Percentiles rank a stretch among this genome's conserved stretches.
These are phyloP conservation scores for Fusarium torulosum DNA, from an alignment of 2,329 filamentous ascomycete genomes.

Conservation along the genomic window DNA sequence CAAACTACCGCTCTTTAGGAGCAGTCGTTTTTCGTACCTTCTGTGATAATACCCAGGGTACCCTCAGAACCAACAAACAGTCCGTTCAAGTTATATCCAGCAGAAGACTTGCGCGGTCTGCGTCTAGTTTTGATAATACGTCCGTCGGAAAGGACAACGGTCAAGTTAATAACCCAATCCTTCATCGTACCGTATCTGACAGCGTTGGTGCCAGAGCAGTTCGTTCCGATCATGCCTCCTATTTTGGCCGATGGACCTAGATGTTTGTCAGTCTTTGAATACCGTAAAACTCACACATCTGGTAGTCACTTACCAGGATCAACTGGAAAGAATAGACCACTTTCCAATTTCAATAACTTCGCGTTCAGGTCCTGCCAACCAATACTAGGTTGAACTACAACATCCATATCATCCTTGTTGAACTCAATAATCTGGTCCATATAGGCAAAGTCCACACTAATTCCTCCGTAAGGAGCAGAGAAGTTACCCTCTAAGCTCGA, in stretches of 20 bases:
- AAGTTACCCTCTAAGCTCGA: slow-evolving; percentile 92
- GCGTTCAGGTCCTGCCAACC: slow-evolving; percentile 94
- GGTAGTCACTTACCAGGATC: slow-evolving; percentile 73
- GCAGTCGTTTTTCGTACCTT: slow-evolving; percentile 58
- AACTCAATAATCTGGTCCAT: slow-evolving; percentile 88
- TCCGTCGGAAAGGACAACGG: slow-evolving; percentile 83
- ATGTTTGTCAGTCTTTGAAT: slow-evolving; percentile 1
- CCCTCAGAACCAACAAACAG: slow-evolving; percentile 87
- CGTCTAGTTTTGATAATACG: slow-evolving; percentile 82
- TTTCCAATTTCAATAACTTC: slow-evolving; percentile 73
- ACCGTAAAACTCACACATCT: no score
- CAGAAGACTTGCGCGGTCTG: slow-evolving; percentile 83
- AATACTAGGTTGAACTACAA: slow-evolving; percentile 90
- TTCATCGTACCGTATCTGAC: slow-evolving; percentile 89
- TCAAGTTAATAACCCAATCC: slow-evolving; percentile 87
- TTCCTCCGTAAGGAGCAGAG: slow-evolving; percentile 84
- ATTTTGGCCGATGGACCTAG: slow-evolving; percentile 76
- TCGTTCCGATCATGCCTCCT: slow-evolving; percentile 86
- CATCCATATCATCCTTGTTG: slow-evolving; percentile 89
- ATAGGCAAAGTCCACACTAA: slow-evolving; percentile 88
- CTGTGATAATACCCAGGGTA: slow-evolving; percentile 83
- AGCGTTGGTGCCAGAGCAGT: slow-evolving; percentile 82
- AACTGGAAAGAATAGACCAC: slow-evolving; percentile 89
- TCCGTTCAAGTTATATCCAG: slow-evolving; percentile 85
- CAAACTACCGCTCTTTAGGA: neutral